Percentiles rank a stretch among this genome's conserved stretches.
Evolutionary conservation across 1,139 yeast species (phyloP).

Genomic region (Kluyveromyces sp.): DNA sequence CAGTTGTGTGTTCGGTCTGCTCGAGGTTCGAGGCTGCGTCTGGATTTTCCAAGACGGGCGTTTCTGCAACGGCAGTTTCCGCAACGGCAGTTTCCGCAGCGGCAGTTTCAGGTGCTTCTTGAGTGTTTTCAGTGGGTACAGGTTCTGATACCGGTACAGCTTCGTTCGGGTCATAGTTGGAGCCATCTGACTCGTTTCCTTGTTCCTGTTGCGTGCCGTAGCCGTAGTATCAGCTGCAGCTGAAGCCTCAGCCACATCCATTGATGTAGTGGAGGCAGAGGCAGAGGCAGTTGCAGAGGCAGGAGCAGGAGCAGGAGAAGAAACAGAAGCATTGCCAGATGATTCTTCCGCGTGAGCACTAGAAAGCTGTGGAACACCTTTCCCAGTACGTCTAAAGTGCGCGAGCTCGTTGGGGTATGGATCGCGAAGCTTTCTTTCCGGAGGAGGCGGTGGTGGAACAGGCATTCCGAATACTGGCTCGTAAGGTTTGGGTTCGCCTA

Average conservation of each 20-base stretch:
- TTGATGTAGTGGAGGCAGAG: not conserved
- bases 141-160: not conserved
- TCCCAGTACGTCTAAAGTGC: too few relatives aligned
- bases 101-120: not conserved
- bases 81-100: not conserved
- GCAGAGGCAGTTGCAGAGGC: too few relatives aligned
- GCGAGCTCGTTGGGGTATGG: not conserved
- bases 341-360: not conserved
- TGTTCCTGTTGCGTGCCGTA: not conserved
- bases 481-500: slow-evolving; percentile 18
- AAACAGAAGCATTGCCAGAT: too few relatives aligned
- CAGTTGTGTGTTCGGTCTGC: not conserved
- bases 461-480: slow-evolving; percentile 19
- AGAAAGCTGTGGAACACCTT: too few relatives aligned
- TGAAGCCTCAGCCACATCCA: not conserved
- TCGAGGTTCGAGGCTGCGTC: not conserved
- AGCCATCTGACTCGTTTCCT: slow-evolving; percentile 1
- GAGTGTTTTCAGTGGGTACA: not conserved
- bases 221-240: not conserved
- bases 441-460: not conserved
- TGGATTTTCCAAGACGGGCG: not conserved
- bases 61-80: not conserved
- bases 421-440: not conserved
- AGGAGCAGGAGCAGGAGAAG: too few relatives aligned
- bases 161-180: not conserved